Evolutionary conservation across 306 rosid genomes (phyloP), one percentile per base, ranked within the genome.

Genomic region (Delonix regia): DNA sequence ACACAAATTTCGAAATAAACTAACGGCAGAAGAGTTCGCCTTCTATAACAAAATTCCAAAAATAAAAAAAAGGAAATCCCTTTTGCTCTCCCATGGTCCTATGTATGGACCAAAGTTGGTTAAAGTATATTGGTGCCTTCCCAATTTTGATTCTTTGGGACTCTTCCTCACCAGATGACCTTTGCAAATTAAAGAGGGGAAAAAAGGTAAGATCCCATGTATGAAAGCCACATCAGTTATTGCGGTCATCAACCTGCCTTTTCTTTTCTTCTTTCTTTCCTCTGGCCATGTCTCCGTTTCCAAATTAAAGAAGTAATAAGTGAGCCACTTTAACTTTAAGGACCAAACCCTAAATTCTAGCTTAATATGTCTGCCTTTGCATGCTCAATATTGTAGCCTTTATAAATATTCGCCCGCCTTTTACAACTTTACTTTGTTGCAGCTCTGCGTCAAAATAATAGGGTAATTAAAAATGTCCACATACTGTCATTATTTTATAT

Each of bases 311-410:
- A 38, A 39, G 11, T 38, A 33, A 10, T 34, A 65, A 19, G 70
- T 42, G 14, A 34, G 39, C 25, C 28, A 21, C 51, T 65, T 38
- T 65, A 64, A 47, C 52, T 14, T 47, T 14, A 4, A 39, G 71
- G 71, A 21, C 71, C 71, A 39, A 65, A 18, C 48, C 71, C 71
- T 65, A 65, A 21, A 39, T 38, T 39, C 10, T 65, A 65, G 51
- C 51, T 39, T 15, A 5, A 38, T 19, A 21, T 39, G 33, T 4
- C 11, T 39, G 44, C 71, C 51, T 39, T 64, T 65, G 30, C 71
- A 45, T 19, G 71, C 71, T 65, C 51, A 10, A n/a, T n/a, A n/a
- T 11, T 12, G 33, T 21, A 65, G 51, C 33, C 51, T n/a, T 19
- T 65, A 8, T n/a, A 18, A n/a, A 12, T 14, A 16, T 63, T 9